These are phyloP conservation scores for Penicillium canariense DNA, from an alignment of 495 filamentous ascomycete species.

Conservation along the genomic window DNA sequence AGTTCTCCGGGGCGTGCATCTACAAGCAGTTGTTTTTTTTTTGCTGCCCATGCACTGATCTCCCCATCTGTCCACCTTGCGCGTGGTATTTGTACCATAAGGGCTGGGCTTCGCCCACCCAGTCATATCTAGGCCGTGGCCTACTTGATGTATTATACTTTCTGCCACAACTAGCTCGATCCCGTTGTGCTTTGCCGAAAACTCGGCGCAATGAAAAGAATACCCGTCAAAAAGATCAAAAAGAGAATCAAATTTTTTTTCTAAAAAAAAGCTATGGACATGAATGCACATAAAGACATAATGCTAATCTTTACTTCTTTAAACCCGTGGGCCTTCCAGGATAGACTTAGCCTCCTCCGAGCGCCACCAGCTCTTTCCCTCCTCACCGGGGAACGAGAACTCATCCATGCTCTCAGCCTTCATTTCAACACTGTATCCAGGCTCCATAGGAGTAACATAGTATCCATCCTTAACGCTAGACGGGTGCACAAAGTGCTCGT, in stretches of 20 bases:
- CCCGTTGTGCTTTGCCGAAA: not conserved
- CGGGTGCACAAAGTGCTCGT: slow-evolving; percentile 90
- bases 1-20: not conserved
- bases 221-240: no score
- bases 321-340: slow-evolving; percentile 50
- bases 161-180: not conserved
- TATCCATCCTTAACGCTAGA: slow-evolving; percentile 78
- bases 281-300: slow-evolving; percentile 23
- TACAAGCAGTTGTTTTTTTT: not conserved
- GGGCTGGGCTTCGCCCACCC: no score
- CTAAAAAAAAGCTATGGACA: slow-evolving; percentile 20
- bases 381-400: slow-evolving; percentile 71
- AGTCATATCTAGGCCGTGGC: not conserved
- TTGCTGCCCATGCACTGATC: no score
- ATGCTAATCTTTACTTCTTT: slow-evolving; percentile 4
- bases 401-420: slow-evolving; percentile 79
- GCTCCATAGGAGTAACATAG: slow-evolving; percentile 77
- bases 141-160: slow-evolving; percentile 4
- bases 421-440: slow-evolving; percentile 93
- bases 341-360: slow-evolving; percentile 66
- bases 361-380: slow-evolving; percentile 80
- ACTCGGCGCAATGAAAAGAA: not conserved
- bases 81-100: slow-evolving; percentile 1
- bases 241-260: slow-evolving; percentile 13
- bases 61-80: not conserved